A percentile compares a stretch with the other conserved stretches of the same genome.
phyloP scores from a whole-genome alignment of 2,329 filamentous ascomycete genomes.

The Cordyceps cateniannulata region DNA sequence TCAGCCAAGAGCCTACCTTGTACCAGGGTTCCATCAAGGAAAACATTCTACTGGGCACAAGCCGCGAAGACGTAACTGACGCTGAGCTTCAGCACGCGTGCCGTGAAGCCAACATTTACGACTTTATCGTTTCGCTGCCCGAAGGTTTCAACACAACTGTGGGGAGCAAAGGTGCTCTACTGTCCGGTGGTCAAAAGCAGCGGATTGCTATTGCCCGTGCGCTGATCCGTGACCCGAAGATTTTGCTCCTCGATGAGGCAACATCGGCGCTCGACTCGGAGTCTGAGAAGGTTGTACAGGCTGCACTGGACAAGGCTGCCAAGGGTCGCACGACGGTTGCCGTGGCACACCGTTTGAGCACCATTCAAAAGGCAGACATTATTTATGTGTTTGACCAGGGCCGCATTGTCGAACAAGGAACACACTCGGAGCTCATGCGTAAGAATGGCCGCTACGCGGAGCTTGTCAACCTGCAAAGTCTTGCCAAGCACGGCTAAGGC shows the following conservation, averaged over 20 bases:
- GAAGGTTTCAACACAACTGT: constrained; percentile 83
- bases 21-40: constrained; percentile 90
- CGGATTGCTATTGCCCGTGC: constrained; percentile 90
- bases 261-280: constrained; percentile 72
- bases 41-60: constrained; percentile 76
- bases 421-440: constrained; percentile 66
- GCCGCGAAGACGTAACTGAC: constrained; percentile 61
- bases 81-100: constrained; percentile 70
- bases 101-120: constrained; percentile 86
- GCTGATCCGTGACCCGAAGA: constrained; percentile 81
- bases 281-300: constrained; percentile 74
- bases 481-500: constrained; percentile 49
- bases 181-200: constrained; percentile 91
- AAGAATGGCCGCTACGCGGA: constrained; percentile 69
- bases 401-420: constrained; percentile 76
- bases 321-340: constrained; percentile 87
- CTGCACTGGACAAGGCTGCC: constrained; percentile 72
- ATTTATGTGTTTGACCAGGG: constrained; percentile 97
- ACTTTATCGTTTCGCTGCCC: constrained; percentile 80
- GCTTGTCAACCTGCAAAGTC: constrained; percentile 71
- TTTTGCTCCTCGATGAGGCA: constrained; percentile 78
- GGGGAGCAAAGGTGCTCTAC: constrained; percentile 76
- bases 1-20: constrained; percentile 88
- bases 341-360: constrained; percentile 84
- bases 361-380: constrained; percentile 88